These are phyloP conservation scores for Calocybe gambosa DNA, from an alignment of 1,284 basidiomycete genomes.

Conservation along the genomic window DNA sequence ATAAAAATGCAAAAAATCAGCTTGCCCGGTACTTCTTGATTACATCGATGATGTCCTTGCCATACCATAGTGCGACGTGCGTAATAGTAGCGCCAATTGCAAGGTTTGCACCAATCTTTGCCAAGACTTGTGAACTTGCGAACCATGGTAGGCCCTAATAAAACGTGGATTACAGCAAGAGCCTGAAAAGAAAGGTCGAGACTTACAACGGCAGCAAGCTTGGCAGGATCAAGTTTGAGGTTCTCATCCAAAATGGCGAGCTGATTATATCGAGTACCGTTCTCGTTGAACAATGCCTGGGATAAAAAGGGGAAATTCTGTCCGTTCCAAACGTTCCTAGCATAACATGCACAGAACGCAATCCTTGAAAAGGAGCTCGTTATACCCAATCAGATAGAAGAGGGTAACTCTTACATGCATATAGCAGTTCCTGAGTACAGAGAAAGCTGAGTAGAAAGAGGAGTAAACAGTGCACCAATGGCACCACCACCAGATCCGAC, in stretches of 20 bases:
- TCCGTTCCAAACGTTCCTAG: conserved; percentile 34
- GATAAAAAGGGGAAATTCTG: conserved; percentile 45
- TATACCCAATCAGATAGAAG: neutral
- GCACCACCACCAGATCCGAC: conserved; percentile 39
- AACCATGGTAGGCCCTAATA: conserved; percentile 38
- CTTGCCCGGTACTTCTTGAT: conserved; percentile 31
- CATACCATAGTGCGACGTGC: conserved; percentile 45
- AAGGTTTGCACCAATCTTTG: conserved; percentile 33
- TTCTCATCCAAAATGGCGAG: conserved; percentile 28
- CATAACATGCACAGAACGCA: conserved; percentile 32
- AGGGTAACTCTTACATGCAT: conserved; percentile 29
- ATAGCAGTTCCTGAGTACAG: conserved; percentile 31
- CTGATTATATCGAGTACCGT: conserved; percentile 34
- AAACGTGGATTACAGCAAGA: neutral
- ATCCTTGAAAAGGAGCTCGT: conserved; percentile 20
- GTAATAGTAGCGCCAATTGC: conserved; percentile 33
- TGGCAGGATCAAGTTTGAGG: conserved; percentile 35
- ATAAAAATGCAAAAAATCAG: neutral
- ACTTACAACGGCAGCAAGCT: conserved; percentile 28
- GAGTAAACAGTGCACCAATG: conserved; percentile 38
- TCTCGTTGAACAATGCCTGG: conserved; percentile 34
- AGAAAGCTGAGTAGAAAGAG: conserved; percentile 37
- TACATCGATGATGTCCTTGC: conserved; percentile 37
- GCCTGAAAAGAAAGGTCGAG: neutral
- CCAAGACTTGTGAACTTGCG: conserved; percentile 34